Evolutionary conservation across 2,329 filamentous ascomycete species (phyloP), one percentile per base, ranked within the genome.

Genomic region (Pseudogymnoascus sp.): DNA sequence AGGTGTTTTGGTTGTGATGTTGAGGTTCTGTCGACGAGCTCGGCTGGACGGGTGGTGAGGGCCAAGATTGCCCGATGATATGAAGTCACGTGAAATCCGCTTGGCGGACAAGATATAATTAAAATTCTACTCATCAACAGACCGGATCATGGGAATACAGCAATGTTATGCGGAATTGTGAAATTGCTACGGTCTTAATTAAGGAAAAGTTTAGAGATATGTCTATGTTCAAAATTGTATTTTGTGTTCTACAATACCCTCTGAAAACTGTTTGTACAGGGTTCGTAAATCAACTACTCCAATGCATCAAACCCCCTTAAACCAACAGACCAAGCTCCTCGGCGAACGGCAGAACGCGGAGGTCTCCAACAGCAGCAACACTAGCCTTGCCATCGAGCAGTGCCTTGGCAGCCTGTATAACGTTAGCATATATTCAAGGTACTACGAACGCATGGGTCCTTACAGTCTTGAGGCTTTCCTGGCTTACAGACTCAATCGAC

Each of bases 241-340:
- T 47, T 41, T 70, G 70, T 58, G 59, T 72, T 60, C 69, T 72
- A 72, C 68, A 72, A 63, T 72, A 71, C 68, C 70, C 67, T 71
- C 66, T 69, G 69, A 66, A 66, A 70, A 67, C 67, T 71, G 69
- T 71, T 73, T 67, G 69, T 73, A 73, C 70, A 73, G 64, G 64
- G 66, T 61, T 62, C 50, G 54, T 35, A 38, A 35, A 35, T 58
- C 57, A 58, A 58, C 57, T 37, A 58, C 57, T 60, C 62, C 50
- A 43, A 65, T 62, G 58, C 37, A 62, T 57, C 38, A 57, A 76
- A 28, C 57, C 32, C 61, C 50, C 84, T 84, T 95, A 99, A 83
- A 96, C 91, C 75, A 87, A 90, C 73, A 99, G 84, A 70, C 93
- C 95, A 74, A 99, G 81, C 74, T 99, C 94, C 78, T 92, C 90